Conservation (phyloP, 2,329 filamentous ascomycete genomes). For the Arthrinium phaeospermum region DNA sequence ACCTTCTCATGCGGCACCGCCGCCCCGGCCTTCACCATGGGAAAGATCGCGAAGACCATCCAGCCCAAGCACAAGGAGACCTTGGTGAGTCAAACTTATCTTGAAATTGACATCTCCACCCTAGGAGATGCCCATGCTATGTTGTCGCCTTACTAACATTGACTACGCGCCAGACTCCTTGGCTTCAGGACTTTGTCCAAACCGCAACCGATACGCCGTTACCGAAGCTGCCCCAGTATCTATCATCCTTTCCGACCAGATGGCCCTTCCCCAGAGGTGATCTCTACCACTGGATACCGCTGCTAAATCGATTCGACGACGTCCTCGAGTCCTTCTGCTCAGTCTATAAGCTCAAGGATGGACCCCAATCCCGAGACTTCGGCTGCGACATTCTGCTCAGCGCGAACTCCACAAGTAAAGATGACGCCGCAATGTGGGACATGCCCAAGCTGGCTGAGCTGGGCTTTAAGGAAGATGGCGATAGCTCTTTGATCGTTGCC, state of each 20-base stretch:
- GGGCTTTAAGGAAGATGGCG: constrained; percentile 76
- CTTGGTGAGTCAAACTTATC: constrained; percentile 54
- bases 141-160: constrained; percentile 13
- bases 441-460: constrained; percentile 57
- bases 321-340: constrained; percentile 82
- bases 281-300: constrained; percentile 96
- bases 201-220: constrained; percentile 72
- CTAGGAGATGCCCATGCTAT: constrained; percentile 17
- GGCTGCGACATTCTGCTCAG: constrained; percentile 68
- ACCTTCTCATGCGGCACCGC: constrained; percentile 56
- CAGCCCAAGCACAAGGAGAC: constrained; percentile 72
- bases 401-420: constrained; percentile 58
- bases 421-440: constrained; percentile 56
- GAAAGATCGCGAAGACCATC: constrained; percentile 71
- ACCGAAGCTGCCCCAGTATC: constrained; percentile 76
- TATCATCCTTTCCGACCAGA: constrained; percentile 80
- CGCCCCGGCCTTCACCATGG: constrained; percentile 65
- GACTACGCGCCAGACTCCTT: constrained; percentile 71
- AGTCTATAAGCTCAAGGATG: constrained; percentile 79
- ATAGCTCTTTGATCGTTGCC: constrained; percentile 78
- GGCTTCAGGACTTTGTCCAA: constrained; percentile 81
- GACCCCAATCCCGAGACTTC: constrained; percentile 82
- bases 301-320: constrained; percentile 91
- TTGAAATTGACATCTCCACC: background rate
- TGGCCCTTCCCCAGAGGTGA: constrained; percentile 98